Evolutionary conservation across 2,329 filamentous ascomycete species (phyloP).

Genomic region (Beauveria rudraprayagi): DNA sequence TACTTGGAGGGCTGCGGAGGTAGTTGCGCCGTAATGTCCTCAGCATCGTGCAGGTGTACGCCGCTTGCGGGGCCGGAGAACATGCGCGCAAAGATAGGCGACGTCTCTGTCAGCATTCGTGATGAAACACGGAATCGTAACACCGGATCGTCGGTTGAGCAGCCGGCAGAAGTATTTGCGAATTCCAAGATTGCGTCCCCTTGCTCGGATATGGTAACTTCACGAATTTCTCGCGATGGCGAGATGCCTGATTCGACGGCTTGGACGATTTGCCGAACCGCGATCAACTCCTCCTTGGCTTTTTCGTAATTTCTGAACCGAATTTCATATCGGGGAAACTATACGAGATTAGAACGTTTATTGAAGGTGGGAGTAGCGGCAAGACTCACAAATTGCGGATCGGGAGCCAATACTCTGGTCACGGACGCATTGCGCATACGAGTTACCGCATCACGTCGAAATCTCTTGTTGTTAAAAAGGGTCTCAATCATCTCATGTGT

Average conservation of each 20-base stretch:
- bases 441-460: slow-evolving; percentile 34
- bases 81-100: slow-evolving; percentile 43
- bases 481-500: slow-evolving; percentile 34
- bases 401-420: slow-evolving; percentile 33
- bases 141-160: slow-evolving; percentile 27
- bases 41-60: slow-evolving; percentile 27
- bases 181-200: slow-evolving; percentile 47
- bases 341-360: slow-evolving; percentile 9
- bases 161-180: slow-evolving; percentile 31
- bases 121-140: slow-evolving; percentile 45
- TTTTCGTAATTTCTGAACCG: slow-evolving; percentile 40
- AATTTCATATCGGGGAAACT: slow-evolving; percentile 38
- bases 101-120: slow-evolving; percentile 41
- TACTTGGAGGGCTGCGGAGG: slow-evolving; percentile 29
- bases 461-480: slow-evolving; percentile 33
- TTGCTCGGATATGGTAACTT: slow-evolving; percentile 34
- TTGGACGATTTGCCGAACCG: slow-evolving; percentile 33
- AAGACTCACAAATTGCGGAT: slow-evolving; percentile 33
- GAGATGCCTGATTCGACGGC: slow-evolving; percentile 33
- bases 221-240: slow-evolving; percentile 30
- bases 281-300: slow-evolving; percentile 33
- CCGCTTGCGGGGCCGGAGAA: slow-evolving; percentile 28
- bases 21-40: slow-evolving; percentile 27
- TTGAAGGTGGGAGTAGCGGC: too few relatives aligned
- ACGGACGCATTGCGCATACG: slow-evolving; percentile 40